Conservation (phyloP, 768 basidiomycete species). For the Clitopilus hobsonii region DNA sequence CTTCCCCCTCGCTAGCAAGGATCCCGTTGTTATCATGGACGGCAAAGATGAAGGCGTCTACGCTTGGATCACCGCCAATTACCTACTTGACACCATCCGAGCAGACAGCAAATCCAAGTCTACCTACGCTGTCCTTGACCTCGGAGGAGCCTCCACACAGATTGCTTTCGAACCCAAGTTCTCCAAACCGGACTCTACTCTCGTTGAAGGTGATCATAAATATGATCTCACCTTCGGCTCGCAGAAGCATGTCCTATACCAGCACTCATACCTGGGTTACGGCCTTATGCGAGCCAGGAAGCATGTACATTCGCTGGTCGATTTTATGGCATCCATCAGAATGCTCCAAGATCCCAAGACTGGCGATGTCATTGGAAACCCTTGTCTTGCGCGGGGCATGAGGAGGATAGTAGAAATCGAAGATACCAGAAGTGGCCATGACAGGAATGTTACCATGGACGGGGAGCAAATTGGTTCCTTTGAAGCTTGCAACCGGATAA, state of each 20-base stretch:
- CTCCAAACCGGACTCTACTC: conserved; percentile 26
- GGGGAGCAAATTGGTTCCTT: conserved; percentile 81
- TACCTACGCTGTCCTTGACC: conserved; percentile 89
- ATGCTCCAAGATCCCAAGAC: conserved; percentile 10
- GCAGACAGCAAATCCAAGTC: conserved; percentile 35
- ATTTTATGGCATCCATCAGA: conserved; percentile 68
- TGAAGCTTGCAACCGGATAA: conserved; percentile 77
- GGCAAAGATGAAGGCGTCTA: conserved; percentile 96
- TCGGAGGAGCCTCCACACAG: conserved; percentile 96
- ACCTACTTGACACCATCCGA: conserved; percentile 74
- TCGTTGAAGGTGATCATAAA: conserved; percentile 86
- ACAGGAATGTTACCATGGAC: conserved; percentile 75
- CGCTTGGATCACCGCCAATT: conserved; percentile 98
- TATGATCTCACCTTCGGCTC: conserved; percentile 80
- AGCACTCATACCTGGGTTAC: conserved; percentile 97
- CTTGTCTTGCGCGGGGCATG: conserved; percentile 75
- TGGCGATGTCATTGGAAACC: conserved; percentile 51
- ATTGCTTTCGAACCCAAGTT: conserved; percentile 91
- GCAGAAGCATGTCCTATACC: conserved; percentile 73
- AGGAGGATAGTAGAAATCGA: conserved; percentile 60
- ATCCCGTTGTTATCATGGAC: conserved; percentile 87
- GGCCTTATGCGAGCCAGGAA: conserved; percentile 86
- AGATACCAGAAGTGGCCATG: conserved; percentile 31
- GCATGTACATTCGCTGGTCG: conserved; percentile 84
- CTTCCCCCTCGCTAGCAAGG: conserved; percentile 51